Conservation (phyloP, 495 filamentous ascomycete species). For the Podospora fimiseda region DNA sequence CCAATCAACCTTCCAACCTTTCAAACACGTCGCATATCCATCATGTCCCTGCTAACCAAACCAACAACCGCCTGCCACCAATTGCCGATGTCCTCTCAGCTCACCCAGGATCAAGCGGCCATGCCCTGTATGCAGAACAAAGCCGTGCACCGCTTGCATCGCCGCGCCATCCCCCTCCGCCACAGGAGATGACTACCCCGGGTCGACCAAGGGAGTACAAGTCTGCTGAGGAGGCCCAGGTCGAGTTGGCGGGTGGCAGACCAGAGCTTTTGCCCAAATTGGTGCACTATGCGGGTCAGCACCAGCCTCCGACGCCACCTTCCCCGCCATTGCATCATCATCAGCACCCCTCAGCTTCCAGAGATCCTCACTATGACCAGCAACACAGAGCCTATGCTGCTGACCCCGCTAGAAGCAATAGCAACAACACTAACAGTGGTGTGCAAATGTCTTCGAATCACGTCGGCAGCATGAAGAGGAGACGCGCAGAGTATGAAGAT, state of each 20-base stretch:
- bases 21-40: slow-evolving; percentile 87
- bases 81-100: slow-evolving; percentile 87
- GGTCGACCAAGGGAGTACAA: slow-evolving; percentile 79
- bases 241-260: slow-evolving; percentile 80
- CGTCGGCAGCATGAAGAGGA: slow-evolving; percentile 48
- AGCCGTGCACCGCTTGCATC: slow-evolving; percentile 58
- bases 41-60: slow-evolving; percentile 81
- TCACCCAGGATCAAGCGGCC: slow-evolving; percentile 61
- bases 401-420: slow-evolving; percentile 3
- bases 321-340: slow-evolving; percentile 59
- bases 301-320: slow-evolving; percentile 85
- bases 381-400: neutral
- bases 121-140: slow-evolving; percentile 42
- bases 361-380: neutral
- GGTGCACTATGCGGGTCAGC: slow-evolving; percentile 87
- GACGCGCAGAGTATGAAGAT: slow-evolving; percentile 85
- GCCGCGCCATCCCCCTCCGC: slow-evolving; percentile 53
- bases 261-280: slow-evolving; percentile 88
- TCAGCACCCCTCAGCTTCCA: too few relatives aligned
- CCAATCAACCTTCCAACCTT: slow-evolving; percentile 79
- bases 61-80: slow-evolving; percentile 86
- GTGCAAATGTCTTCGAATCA: neutral
- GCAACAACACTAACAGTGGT: neutral
- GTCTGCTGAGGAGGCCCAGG: slow-evolving; percentile 91
- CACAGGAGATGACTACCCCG: slow-evolving; percentile 35